phyloP scores from a whole-genome alignment of 2,329 filamentous ascomycete species.

The Aspergillus neoniger region DNA sequence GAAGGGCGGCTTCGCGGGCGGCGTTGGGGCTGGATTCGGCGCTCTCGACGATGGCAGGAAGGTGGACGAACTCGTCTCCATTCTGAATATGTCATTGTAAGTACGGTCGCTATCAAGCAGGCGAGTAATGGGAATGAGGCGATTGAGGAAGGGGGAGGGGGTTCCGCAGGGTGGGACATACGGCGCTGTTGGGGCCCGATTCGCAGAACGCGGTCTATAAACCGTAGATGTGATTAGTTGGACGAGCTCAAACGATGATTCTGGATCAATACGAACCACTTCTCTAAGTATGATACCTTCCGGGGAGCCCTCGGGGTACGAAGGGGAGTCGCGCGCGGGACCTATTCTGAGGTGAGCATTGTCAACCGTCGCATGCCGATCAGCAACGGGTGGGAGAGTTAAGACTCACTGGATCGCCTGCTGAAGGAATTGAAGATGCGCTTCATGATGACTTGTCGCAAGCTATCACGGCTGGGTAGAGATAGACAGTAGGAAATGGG shows the following conservation, averaged over 20 bases:
- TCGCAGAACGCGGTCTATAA: slow-evolving; percentile 77
- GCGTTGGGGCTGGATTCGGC: slow-evolving; percentile 89
- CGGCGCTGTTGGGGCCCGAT: slow-evolving; percentile 62
- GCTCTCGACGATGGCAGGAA: slow-evolving; percentile 90
- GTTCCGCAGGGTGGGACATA: slow-evolving; percentile 33
- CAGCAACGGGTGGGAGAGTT: neutral
- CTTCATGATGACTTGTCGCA: slow-evolving; percentile 32
- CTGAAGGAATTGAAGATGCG: slow-evolving; percentile 37
- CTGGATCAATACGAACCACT: slow-evolving; percentile 35
- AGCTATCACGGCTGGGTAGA: neutral
- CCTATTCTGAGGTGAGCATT: slow-evolving; percentile 18
- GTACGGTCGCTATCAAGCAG: neutral
- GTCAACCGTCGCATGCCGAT: slow-evolving; percentile 11
- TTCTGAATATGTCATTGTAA: slow-evolving; percentile 39
- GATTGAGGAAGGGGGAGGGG: slow-evolving; percentile 5
- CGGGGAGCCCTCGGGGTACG: slow-evolving; percentile 40
- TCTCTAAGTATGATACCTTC: slow-evolving; percentile 44
- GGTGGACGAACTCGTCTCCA: slow-evolving; percentile 87
- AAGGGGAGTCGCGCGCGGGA: slow-evolving; percentile 23
- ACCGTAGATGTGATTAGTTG: neutral
- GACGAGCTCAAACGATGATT: neutral
- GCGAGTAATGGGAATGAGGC: neutral
- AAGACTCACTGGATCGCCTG: slow-evolving; percentile 34
- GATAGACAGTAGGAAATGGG: slow-evolving; percentile 9
- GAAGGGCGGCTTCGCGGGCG: slow-evolving; percentile 74